These are phyloP conservation scores for Earliella scabrosa DNA, from an alignment of 1,284 basidiomycete species.

Conservation along the genomic window DNA sequence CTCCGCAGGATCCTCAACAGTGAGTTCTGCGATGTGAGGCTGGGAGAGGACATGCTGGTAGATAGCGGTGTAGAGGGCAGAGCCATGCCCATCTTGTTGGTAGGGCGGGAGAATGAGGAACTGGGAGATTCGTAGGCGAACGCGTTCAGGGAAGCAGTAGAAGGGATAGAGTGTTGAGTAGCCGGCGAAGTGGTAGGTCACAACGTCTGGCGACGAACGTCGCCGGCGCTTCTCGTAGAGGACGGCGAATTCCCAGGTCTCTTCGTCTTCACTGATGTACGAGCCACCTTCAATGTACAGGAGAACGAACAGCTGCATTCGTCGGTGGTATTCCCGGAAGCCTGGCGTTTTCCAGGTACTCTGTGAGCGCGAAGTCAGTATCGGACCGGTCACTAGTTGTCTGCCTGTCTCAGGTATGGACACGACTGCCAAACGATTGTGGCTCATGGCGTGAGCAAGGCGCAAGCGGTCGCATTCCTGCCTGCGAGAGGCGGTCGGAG, in stretches of 20 bases:
- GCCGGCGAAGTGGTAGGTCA: constrained; percentile 89
- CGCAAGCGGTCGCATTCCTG: too few species aligned
- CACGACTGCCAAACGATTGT: not conserved
- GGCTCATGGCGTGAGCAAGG: not conserved
- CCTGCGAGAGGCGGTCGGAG: too few species aligned
- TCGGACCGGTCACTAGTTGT: too few species aligned
- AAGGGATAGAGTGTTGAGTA: constrained; percentile 94
- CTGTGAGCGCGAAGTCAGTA: constrained; percentile 16
- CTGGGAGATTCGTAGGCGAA: constrained; percentile 88
- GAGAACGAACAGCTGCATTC: constrained; percentile 94
- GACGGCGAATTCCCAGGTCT: constrained; percentile 86
- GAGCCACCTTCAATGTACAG: constrained; percentile 96
- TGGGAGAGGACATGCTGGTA: constrained; percentile 78
- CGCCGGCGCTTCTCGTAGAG: constrained; percentile 87
- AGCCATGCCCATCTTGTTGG: constrained; percentile 90
- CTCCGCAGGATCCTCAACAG: constrained; percentile 97
- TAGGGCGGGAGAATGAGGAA: constrained; percentile 94
- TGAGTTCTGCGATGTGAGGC: constrained; percentile 83
- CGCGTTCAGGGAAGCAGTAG: constrained; percentile 90
- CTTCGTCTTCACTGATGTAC: constrained; percentile 90
- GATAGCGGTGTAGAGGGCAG: constrained; percentile 87
- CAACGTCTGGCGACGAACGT: constrained; percentile 46
- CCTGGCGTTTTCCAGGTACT: constrained; percentile 90
- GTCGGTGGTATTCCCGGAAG: constrained; percentile 91
- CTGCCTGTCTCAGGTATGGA: not conserved